Base-by-base conservation (phyloP, 148 eudicot genomes). In the Heliamphora exappendiculata region DNA sequence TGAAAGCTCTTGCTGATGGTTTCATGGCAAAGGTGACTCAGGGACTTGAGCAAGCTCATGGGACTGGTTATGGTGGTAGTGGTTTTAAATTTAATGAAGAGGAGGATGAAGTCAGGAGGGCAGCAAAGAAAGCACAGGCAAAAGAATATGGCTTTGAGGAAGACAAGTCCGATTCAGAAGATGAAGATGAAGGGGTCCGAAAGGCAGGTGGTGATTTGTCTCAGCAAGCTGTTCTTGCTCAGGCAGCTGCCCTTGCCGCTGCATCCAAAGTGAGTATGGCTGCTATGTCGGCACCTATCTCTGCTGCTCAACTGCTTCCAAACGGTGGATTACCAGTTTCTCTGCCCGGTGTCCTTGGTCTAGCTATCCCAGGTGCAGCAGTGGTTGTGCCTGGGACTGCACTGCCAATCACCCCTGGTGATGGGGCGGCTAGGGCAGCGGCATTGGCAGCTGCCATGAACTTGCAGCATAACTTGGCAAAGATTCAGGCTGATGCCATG, bases 91-190 rank as follows among this genome's bases (percentile, higher is more conserved):
- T 91, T 44, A 90, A 89, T 59, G 97, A 91, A 79, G 93, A 91
- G 81, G 97, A 91, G 85, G 97, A 89, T 81, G 97, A 91, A 76
- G 93, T 88, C 26, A 85, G 89, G 57, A 89, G 78, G 84, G 97
- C 97, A 29, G 97, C 91, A 31, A 91, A 91, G 88, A 89, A 88
- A 80, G 97, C 97, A 55, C 97, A 91, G 84, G 97, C 97, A 8
- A 89, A 81, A 74, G 97, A 90, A 74, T 88, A 89, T 67, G 97
- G 97, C 22, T 91, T 88, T 72, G 97, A 91, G 81, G 90, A 85
- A 67, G 93, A 91, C 65, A 89, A 88, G 76, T 91, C 97, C 22
- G 97, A 91, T 76, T 91, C 97, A 7, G 97, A 91, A 22, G 91
- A 88, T 70, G 96, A 91, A 44, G 93, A 91, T 54, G 96, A 86